phyloP scores from a whole-genome alignment of 176 grass and related monocot genomes.

The maize (Zea mays) region DNA sequence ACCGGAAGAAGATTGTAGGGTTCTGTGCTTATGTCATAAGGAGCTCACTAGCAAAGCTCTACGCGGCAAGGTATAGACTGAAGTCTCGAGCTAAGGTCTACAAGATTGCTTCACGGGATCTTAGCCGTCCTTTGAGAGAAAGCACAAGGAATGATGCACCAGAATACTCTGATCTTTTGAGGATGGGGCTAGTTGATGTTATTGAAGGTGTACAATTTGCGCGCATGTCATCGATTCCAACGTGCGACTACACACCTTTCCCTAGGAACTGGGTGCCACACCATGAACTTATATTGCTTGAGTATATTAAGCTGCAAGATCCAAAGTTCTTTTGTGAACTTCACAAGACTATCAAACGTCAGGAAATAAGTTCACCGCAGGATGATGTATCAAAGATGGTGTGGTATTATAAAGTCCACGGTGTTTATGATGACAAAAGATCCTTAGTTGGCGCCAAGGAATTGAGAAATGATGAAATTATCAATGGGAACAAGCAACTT shows the following conservation, averaged over 20 bases:
- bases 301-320: conserved; percentile 92
- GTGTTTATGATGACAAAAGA: conserved; percentile 65
- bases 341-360: conserved; percentile 67
- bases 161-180: conserved; percentile 91
- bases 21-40: conserved; percentile 90
- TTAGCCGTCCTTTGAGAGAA: conserved; percentile 82
- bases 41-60: conserved; percentile 91
- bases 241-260: conserved; percentile 89
- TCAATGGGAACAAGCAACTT: conserved; percentile 23
- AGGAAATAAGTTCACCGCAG: conserved; percentile 72
- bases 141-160: conserved; percentile 78
- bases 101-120: conserved; percentile 88
- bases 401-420: conserved; percentile 86
- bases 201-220: conserved; percentile 93
- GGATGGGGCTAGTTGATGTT: conserved; percentile 91
- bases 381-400: conserved; percentile 71
- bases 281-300: conserved; percentile 70
- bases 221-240: conserved; percentile 80
- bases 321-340: conserved; percentile 85
- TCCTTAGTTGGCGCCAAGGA: conserved; percentile 34
- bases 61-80: conserved; percentile 83
- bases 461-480: conserved; percentile 23
- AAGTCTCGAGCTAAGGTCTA: conserved; percentile 97
- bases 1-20: conserved; percentile 90
- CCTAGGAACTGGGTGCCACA: conserved; percentile 84